Base-by-base conservation (phyloP, 495 filamentous ascomycete species). In the Daldinia concentrica region DNA sequence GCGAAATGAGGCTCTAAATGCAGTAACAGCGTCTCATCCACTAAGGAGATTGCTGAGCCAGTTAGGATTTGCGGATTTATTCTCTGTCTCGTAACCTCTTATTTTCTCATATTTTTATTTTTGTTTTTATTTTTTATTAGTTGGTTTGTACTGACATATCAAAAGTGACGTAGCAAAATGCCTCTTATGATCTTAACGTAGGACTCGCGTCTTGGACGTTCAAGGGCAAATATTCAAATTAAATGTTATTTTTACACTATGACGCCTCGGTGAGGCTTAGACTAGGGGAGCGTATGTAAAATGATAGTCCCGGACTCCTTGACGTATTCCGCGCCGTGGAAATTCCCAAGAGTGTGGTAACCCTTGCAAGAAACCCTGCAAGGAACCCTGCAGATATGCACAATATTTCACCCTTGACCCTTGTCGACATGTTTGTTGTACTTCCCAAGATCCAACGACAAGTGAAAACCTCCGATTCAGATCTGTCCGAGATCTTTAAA, bases 271-370 rank as follows among this genome's bases (percentile, higher is more conserved):
- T 60, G 43, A 58, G 17, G 22, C 29, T 50, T 27, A 17, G 29
- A 41, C 36, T 57, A 61, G 41, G 60, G 29, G 19, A 15, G 26
- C 24, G 27, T 17, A n/a, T n/a, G n/a, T n/a, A n/a, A 59, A 63
- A 37, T 12, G 14, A 57, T 32, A 14, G 15, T 26, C 59, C 48
- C 56, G 43, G 54, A 36, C 51, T 62, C 15, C 45, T 54, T 62
- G 45, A 59, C 32, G 54, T 48, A 24, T 30, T 56, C 24, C 17
- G 43, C 19, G 50, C n/a, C 15, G 45, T 27, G 30, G 45, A 52
- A 63, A 63, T 72, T 64, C 70, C 70, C 70, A 66, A 58, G 41
- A 61, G 65, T 32, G 11, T 26, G 70, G 70, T 58, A 73, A 62
- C 70, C 70, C 70, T 50, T 73, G 70, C 62, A 62, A 17, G 5